phyloP scores from a whole-genome alignment of 768 basidiomycete species.

The Amanita pseudoporphyria region DNA sequence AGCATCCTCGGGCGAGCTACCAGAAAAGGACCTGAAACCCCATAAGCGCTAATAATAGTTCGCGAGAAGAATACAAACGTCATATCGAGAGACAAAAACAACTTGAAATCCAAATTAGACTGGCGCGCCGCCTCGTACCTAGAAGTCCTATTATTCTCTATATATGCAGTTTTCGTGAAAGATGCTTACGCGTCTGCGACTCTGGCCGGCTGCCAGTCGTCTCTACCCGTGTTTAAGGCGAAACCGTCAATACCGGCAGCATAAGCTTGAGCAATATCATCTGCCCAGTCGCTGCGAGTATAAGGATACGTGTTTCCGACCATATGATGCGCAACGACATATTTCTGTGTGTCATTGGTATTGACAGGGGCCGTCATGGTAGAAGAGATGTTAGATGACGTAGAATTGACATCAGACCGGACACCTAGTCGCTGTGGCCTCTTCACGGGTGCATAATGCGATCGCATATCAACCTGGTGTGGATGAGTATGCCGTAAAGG shows the following conservation, averaged over 20 bases:
- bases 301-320: slow-evolving; percentile 65
- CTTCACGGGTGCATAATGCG: not conserved
- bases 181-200: slow-evolving; percentile 52
- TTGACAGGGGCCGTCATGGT: not conserved
- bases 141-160: slow-evolving; percentile 5
- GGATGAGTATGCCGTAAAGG: not conserved
- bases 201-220: slow-evolving; percentile 52
- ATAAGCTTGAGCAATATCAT: slow-evolving; percentile 48
- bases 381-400: slow-evolving; percentile 7
- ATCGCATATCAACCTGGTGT: not conserved
- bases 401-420: slow-evolving; percentile 9
- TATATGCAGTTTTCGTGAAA: not conserved
- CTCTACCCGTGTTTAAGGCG: slow-evolving; percentile 60
- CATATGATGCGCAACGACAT: slow-evolving; percentile 52
- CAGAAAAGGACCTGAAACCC: slow-evolving; percentile 40
- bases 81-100: slow-evolving; percentile 79
- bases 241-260: slow-evolving; percentile 57
- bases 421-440: not conserved
- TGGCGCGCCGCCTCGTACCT: slow-evolving; percentile 49
- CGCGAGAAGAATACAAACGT: slow-evolving; percentile 29
- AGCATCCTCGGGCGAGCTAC: slow-evolving; percentile 38
- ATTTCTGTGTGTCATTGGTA: slow-evolving; percentile 23
- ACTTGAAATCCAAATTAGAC: slow-evolving; percentile 48
- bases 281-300: slow-evolving; percentile 33
- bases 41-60: not conserved